phyloP scores from a whole-genome alignment of 2,329 filamentous ascomycete genomes.

The Arachnomyces sp. region DNA sequence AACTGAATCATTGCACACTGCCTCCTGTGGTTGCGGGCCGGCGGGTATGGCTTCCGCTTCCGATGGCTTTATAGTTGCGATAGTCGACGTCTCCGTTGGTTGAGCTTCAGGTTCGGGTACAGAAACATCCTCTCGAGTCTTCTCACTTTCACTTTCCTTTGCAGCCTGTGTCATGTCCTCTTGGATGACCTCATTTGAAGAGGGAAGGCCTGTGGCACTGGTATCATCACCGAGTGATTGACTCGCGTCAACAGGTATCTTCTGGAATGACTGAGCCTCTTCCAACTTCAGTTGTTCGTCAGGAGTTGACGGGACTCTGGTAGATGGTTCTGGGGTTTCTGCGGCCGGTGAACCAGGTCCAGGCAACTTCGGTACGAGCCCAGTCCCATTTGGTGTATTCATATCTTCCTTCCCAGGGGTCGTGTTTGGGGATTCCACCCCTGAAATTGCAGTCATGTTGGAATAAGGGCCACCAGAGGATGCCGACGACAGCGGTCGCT shows the following conservation, averaged over 20 bases:
- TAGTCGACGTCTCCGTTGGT: slow-evolving; percentile 11
- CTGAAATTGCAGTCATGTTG: slow-evolving; percentile 1
- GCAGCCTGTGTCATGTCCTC: slow-evolving; percentile 7
- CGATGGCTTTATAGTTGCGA: not conserved
- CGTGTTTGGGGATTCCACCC: slow-evolving; percentile 2
- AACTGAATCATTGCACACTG: slow-evolving; percentile 8
- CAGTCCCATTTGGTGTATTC: slow-evolving; percentile 21
- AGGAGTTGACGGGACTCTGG: slow-evolving; percentile 42
- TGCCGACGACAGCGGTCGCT: slow-evolving; percentile 7
- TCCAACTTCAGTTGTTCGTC: slow-evolving; percentile 53
- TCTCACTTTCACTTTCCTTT: slow-evolving; percentile 14
- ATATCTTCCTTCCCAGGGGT: slow-evolving; percentile 43
- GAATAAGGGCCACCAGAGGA: slow-evolving; percentile 5
- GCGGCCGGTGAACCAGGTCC: too few relatives aligned
- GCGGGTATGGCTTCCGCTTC: too few relatives aligned
- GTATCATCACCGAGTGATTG: slow-evolving; percentile 15
- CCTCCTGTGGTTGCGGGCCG: slow-evolving; percentile 9
- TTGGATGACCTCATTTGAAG: slow-evolving; percentile 22
- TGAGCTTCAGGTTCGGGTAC: slow-evolving; percentile 10
- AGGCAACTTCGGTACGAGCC: not conserved
- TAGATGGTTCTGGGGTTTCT: too few relatives aligned
- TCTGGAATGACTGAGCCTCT: slow-evolving; percentile 42
- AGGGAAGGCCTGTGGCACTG: slow-evolving; percentile 7
- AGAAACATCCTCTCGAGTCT: slow-evolving; percentile 8
- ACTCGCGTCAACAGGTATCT: slow-evolving; percentile 14